phyloP scores from a whole-genome alignment of 2,329 filamentous ascomycete genomes.

The Apiospora saccharicola region DNA sequence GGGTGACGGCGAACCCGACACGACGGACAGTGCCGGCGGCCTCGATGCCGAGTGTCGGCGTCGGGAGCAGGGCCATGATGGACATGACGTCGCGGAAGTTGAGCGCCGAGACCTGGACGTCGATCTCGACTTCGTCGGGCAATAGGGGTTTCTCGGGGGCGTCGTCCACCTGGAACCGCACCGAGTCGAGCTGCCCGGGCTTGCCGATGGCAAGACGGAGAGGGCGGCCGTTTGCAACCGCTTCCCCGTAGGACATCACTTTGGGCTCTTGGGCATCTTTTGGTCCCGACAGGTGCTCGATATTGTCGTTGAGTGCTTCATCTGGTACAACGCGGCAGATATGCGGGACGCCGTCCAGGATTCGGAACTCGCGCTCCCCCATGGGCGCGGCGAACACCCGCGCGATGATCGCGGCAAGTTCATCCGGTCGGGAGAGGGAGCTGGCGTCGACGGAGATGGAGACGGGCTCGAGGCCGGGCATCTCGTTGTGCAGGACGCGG shows the following conservation, averaged over 20 bases:
- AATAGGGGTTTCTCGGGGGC: background rate
- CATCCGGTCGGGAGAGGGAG: background rate
- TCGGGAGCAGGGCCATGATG: background rate
- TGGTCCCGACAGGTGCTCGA: too few relatives aligned
- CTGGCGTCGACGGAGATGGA: too few relatives aligned
- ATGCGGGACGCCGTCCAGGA: background rate
- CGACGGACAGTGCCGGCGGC: background rate
- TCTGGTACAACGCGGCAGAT: background rate
- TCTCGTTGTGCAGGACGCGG: background rate
- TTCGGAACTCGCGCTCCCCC: background rate
- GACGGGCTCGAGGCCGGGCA: background rate
- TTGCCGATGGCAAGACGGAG: background rate
- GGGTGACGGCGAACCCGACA: background rate
- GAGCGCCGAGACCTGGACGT: slow-evolving; percentile 24
- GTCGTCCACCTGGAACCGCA: background rate
- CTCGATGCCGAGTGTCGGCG: background rate
- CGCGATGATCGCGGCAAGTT: background rate
- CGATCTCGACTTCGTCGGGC: slow-evolving; percentile 24
- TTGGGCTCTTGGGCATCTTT: background rate
- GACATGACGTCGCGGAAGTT: slow-evolving; percentile 28
- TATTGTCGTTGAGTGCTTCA: too few relatives aligned
- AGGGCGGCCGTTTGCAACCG: background rate
- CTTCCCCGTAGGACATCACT: background rate
- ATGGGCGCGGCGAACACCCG: background rate
- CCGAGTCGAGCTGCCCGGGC: background rate